phyloP scores from a whole-genome alignment of 2,329 filamentous ascomycete species.

The Xylaria sp. region DNA sequence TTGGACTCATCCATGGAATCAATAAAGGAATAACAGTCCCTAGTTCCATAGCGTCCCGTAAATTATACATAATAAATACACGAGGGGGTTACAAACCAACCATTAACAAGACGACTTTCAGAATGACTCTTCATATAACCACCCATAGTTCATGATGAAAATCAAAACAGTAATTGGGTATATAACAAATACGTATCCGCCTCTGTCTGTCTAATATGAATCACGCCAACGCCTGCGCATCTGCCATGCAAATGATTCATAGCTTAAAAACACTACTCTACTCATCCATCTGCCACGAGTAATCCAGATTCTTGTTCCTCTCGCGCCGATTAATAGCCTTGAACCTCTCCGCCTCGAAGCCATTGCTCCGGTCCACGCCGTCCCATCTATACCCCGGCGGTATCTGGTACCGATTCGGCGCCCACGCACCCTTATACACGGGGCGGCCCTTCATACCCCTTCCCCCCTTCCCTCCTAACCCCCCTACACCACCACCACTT shows the following conservation, averaged over 20 bases:
- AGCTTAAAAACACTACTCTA: constrained; percentile 46
- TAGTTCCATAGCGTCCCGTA: constrained; percentile 1
- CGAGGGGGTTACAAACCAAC: not conserved
- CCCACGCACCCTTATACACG: constrained; percentile 77
- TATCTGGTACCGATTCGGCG: constrained; percentile 94
- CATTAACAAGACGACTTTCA: not conserved
- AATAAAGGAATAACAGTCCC: not conserved
- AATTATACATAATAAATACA: constrained; percentile 18
- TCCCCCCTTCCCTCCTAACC: constrained; percentile 40
- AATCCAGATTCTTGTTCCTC: constrained; percentile 80
- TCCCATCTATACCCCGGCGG: constrained; percentile 94
- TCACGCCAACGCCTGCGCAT: not conserved
- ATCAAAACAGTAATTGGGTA: constrained; percentile 13
- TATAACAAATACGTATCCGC: too few species aligned
- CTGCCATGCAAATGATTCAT: too few species aligned
- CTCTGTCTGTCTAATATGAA: constrained; percentile 5
- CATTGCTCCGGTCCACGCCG: constrained; percentile 91
- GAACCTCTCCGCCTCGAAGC: constrained; percentile 93
- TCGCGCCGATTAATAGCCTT: constrained; percentile 80
- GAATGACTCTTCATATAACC: not conserved
- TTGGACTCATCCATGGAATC: not conserved
- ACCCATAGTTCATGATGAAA: not conserved
- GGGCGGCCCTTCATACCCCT: constrained; percentile 57
- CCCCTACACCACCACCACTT: constrained; percentile 35
- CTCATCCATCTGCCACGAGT: constrained; percentile 97